phyloP scores from a whole-genome alignment of 2,329 filamentous ascomycete genomes.

The Monilinia vaccinii-corymbosi region DNA sequence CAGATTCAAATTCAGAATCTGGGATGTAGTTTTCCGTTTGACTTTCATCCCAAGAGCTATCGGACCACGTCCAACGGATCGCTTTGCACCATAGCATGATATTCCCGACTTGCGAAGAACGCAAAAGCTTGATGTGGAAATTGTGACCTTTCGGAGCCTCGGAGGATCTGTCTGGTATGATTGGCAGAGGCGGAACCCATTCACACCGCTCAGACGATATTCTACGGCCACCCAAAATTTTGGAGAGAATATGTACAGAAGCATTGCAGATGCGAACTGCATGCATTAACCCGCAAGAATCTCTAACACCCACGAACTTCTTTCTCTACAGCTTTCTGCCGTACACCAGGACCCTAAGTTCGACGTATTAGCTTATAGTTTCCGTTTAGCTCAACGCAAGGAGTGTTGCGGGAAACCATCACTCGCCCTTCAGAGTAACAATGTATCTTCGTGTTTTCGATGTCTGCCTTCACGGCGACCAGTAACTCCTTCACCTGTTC shows the following conservation, averaged over 20 bases:
- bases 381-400: neutral
- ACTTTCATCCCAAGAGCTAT: too few species aligned
- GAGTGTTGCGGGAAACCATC: neutral
- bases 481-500: conserved; percentile 26
- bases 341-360: neutral
- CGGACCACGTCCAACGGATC: neutral
- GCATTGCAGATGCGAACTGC: neutral
- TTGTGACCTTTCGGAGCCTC: neutral
- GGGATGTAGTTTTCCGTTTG: too few species aligned
- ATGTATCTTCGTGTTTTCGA: conserved; percentile 12
- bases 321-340: neutral
- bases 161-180: neutral
- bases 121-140: neutral
- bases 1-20: too few species aligned
- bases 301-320: neutral
- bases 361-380: neutral
- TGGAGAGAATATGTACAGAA: too few species aligned
- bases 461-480: conserved; percentile 10
- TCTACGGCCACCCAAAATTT: too few species aligned
- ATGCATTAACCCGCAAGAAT: neutral
- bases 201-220: too few species aligned
- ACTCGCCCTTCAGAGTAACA: conserved; percentile 8
- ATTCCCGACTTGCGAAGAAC: neutral
- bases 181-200: too few species aligned
- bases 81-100: neutral